Percentiles rank a stretch among this genome's conserved stretches.
Conservation (phyloP, 805 yeast species). For the Starmerella apicola region DNA sequence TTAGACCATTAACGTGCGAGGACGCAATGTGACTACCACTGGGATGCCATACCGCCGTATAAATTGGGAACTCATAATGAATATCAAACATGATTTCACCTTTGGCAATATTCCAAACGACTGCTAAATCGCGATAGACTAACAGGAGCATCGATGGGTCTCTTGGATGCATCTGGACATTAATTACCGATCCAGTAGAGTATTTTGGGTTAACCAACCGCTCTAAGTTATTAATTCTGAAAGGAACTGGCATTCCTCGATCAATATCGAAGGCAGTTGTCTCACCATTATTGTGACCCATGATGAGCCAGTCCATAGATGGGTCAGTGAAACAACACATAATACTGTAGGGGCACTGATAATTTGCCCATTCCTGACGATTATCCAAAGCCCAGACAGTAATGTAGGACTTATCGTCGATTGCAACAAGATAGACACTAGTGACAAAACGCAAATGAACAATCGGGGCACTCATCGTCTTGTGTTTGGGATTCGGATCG, state of each 20-base stretch:
- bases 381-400: constrained; percentile 59
- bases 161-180: constrained; percentile 74
- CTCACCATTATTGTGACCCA: constrained; percentile 71
- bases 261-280: constrained; percentile 69
- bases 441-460: constrained; percentile 53
- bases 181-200: constrained; percentile 48
- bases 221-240: constrained; percentile 56
- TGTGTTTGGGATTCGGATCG: constrained; percentile 34
- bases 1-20: constrained; percentile 65
- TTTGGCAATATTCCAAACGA: constrained; percentile 53
- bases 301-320: constrained; percentile 68
- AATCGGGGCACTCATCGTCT: constrained; percentile 29
- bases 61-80: constrained; percentile 44
- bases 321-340: constrained; percentile 71
- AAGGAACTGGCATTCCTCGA: constrained; percentile 52
- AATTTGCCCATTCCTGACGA: constrained; percentile 46
- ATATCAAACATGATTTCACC: constrained; percentile 40
- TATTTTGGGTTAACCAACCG: constrained; percentile 46
- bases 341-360: constrained; percentile 53
- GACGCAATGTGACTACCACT: constrained; percentile 78
- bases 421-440: constrained; percentile 67
- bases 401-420: constrained; percentile 49
- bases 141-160: constrained; percentile 70
- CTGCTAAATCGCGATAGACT: constrained; percentile 56
- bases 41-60: constrained; percentile 70